Conservation (phyloP, 2,329 filamentous ascomycete genomes). For the Cladosporium sp. region DNA sequence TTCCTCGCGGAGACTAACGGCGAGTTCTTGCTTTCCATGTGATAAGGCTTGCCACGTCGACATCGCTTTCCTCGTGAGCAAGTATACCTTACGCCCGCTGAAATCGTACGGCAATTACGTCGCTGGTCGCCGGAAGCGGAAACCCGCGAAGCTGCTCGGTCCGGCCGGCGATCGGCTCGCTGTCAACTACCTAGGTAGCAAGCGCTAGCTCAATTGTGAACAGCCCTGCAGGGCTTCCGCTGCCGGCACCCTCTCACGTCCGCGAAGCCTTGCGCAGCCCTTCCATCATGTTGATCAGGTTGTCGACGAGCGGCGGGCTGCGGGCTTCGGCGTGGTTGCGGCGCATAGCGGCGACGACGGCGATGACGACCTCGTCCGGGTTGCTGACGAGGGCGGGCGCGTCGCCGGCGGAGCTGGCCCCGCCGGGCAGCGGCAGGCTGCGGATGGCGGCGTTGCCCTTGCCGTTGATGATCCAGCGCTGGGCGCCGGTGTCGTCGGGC, state of each 20-base stretch:
- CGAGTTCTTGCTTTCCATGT: too few relatives aligned
- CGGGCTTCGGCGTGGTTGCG: constrained; percentile 42
- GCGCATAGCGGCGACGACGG: constrained; percentile 51
- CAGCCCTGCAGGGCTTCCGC: neutral
- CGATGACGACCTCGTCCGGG: constrained; percentile 53
- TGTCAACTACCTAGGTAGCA: too few relatives aligned
- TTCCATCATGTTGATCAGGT: constrained; percentile 57
- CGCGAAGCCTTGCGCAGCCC: constrained; percentile 41
- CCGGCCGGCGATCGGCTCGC: too few relatives aligned
- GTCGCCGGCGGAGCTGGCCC: neutral
- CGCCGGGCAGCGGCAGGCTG: constrained; percentile 12
- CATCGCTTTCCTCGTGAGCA: too few relatives aligned
- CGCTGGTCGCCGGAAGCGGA: too few relatives aligned
- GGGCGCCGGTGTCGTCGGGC: constrained; percentile 46
- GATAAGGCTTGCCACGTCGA: too few relatives aligned
- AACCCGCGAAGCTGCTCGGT: too few relatives aligned
- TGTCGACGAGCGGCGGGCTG: constrained; percentile 59
- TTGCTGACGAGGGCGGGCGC: constrained; percentile 42
- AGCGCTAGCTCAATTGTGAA: neutral
- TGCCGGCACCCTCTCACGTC: constrained; percentile 14
- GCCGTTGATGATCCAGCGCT: constrained; percentile 32
- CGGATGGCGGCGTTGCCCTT: constrained; percentile 29
- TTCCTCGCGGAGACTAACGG: too few relatives aligned
- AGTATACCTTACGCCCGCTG: too few relatives aligned
- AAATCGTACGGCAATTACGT: too few relatives aligned